Percentiles rank a stretch among this genome's conserved stretches.
phyloP scores from a whole-genome alignment of 75 land plant genomes.

The Isoetes taiwanensis region DNA sequence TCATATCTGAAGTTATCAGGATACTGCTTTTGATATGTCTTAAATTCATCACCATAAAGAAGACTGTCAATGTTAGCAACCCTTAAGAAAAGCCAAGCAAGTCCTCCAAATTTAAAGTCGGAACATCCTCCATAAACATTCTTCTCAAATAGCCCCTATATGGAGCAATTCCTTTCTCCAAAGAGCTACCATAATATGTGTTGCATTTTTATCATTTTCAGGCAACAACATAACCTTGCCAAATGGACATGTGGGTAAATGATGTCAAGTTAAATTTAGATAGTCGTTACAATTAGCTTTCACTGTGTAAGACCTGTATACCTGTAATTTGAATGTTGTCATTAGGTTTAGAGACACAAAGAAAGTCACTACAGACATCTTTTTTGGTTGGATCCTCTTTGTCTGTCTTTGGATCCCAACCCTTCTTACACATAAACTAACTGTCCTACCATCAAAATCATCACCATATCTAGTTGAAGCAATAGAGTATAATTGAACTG shows the following conservation, averaged over 20 bases:
- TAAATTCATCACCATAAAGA: conserved; percentile 79
- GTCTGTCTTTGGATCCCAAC: conserved; percentile 83
- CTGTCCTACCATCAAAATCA: conserved; percentile 79
- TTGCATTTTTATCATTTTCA: conserved; percentile 64
- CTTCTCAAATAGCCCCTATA: conserved; percentile 78
- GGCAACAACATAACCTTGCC: conserved; percentile 85
- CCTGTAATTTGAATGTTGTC: conserved; percentile 76
- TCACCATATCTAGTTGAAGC: conserved; percentile 96
- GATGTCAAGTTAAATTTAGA: no score
- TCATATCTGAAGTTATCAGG: conserved; percentile 85
- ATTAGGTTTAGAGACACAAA: conserved; percentile 80
- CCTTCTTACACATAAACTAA: conserved; percentile 76
- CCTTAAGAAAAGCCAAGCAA: conserved; percentile 93
- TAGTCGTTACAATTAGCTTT: not conserved
- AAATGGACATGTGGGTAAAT: conserved; percentile 88
- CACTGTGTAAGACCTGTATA: not conserved
- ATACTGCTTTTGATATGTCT: conserved; percentile 46
- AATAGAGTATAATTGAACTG: conserved; percentile 90
- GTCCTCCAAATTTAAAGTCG: conserved; percentile 51
- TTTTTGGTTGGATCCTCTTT: conserved; percentile 84
- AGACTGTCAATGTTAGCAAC: conserved; percentile 91
- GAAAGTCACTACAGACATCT: conserved; percentile 82
- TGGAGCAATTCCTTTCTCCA: conserved; percentile 94
- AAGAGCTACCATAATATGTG: conserved; percentile 96
- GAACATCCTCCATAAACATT: conserved; percentile 84